Conservation (phyloP, 179 eudicot species). For the Pouteria campechiana region DNA sequence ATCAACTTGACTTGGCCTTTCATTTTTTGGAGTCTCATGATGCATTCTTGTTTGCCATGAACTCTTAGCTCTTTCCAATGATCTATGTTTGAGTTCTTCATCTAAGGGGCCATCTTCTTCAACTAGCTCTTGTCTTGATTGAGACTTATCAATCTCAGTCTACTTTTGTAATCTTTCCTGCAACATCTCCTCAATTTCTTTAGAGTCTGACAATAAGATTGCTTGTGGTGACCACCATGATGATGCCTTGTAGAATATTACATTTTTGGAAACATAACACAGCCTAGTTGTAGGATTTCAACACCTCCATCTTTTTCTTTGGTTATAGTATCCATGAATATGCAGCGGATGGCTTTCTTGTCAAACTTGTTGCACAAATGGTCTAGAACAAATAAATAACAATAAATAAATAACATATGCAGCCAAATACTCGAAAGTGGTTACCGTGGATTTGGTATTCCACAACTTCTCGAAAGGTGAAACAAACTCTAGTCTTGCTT, state of each 20-base stretch:
- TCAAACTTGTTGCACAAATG: neutral
- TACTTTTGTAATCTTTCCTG: no score
- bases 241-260: neutral
- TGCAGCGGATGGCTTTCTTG: constrained; percentile 1
- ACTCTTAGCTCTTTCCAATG: no score
- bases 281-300: neutral
- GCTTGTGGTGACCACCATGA: constrained; percentile 2
- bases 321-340: neutral
- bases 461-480: neutral
- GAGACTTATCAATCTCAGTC: no score
- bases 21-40: no score
- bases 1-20: no score
- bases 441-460: neutral
- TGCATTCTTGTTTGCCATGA: no score
- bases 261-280: neutral
- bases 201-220: neutral
- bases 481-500: neutral
- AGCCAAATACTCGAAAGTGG: no score
- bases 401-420: no score
- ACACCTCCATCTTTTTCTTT: constrained; percentile 5
- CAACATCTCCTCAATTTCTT: neutral
- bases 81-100: no score
- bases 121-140: no score
- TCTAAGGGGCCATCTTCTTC: no score
- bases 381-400: neutral